Evolutionary conservation across 768 basidiomycete species (phyloP).

Genomic region (Panaeolus papilionaceus): DNA sequence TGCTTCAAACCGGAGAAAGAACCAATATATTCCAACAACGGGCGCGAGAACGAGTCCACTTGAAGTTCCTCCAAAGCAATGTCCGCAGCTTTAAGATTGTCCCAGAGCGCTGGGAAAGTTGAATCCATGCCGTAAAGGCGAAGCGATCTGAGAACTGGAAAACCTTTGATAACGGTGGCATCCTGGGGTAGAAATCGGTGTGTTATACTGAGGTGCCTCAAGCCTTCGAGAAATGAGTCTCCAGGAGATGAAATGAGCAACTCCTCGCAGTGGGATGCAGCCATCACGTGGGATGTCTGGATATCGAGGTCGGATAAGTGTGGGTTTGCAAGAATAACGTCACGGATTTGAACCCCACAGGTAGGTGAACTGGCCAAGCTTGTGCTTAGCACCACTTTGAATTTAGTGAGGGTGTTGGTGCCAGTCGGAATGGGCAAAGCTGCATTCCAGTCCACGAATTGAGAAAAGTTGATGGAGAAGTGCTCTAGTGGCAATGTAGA

Average conservation of each 20-base stretch:
- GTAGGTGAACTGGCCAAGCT: background rate
- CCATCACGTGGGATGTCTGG: background rate
- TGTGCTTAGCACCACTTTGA: background rate
- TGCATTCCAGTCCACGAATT: background rate
- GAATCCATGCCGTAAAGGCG: background rate
- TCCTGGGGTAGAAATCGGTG: background rate
- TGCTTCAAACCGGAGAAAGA: background rate
- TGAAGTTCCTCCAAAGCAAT: background rate
- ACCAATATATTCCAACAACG: background rate
- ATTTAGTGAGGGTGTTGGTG: background rate
- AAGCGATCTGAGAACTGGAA: background rate
- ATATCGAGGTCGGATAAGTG: background rate
- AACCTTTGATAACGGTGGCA: background rate
- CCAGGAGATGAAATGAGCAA: background rate
- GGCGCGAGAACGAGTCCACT: slow-evolving; percentile 2
- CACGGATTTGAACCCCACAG: background rate
- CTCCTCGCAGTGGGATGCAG: background rate
- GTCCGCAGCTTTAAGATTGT: background rate
- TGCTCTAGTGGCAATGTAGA: background rate
- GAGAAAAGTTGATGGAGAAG: background rate
- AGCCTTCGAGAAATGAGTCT: background rate
- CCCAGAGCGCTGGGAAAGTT: background rate
- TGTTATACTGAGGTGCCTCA: slow-evolving; percentile 1
- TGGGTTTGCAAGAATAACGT: background rate
- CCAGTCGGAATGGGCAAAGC: background rate